Conservation (phyloP, 1,139 yeast genomes). For the Candida pseudoviswanathii region DNA sequence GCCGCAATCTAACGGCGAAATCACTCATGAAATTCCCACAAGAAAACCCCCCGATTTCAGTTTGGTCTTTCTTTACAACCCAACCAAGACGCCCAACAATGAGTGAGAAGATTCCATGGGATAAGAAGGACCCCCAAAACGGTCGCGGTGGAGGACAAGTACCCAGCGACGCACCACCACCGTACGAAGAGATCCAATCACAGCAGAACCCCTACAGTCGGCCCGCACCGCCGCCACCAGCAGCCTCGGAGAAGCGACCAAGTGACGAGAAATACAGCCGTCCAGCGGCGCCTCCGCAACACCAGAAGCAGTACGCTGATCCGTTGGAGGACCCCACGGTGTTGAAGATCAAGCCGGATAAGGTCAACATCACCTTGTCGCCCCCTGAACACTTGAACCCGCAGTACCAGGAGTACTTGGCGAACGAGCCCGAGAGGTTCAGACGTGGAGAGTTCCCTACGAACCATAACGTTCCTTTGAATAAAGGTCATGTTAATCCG, state of each 20-base stretch:
- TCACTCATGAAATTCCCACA: no score
- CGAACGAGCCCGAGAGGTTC: slow-evolving; percentile 36
- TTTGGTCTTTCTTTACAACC: not conserved
- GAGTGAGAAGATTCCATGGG: slow-evolving; percentile 14
- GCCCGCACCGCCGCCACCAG: slow-evolving; percentile 2
- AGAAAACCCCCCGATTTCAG: no score
- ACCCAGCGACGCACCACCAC: slow-evolving; percentile 16
- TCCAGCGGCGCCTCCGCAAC: no score
- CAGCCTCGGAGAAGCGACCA: not conserved
- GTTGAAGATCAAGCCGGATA: slow-evolving; percentile 34
- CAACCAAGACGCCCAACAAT: not conserved
- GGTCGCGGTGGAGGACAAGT: slow-evolving; percentile 4
- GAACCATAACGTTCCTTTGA: slow-evolving; percentile 41
- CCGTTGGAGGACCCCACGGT: slow-evolving; percentile 34
- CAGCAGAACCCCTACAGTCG: slow-evolving; percentile 10
- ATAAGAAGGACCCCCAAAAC: slow-evolving; percentile 8
- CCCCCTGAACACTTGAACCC: slow-evolving; percentile 42
- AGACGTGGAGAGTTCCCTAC: slow-evolving; percentile 36
- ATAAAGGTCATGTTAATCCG: slow-evolving; percentile 27
- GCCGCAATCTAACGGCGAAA: no score
- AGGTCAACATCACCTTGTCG: slow-evolving; percentile 39
- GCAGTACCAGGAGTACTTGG: slow-evolving; percentile 36
- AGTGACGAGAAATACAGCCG: not conserved
- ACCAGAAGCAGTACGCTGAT: slow-evolving; percentile 10
- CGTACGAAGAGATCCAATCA: slow-evolving; percentile 16